Percentiles rank a stretch among this genome's conserved stretches.
phyloP scores from a whole-genome alignment of 2,329 filamentous ascomycete genomes.

The Chalaropsis ovoidea region DNA sequence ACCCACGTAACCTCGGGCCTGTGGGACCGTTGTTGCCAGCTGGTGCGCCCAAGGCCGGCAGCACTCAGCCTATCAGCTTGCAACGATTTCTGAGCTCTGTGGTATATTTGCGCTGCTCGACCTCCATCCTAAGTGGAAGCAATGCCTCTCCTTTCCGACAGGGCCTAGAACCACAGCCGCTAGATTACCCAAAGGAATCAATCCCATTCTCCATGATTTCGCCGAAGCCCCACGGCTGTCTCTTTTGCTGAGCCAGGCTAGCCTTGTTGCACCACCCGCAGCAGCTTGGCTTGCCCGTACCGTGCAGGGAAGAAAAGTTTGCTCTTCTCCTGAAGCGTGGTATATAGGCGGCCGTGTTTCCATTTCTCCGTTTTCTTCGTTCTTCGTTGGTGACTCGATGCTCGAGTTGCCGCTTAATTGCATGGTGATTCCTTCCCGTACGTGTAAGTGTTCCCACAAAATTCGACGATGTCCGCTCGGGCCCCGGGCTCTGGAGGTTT shows the following conservation, averaged over 20 bases:
- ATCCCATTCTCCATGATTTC: slow-evolving; percentile 18
- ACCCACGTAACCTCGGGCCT: not conserved
- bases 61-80: not conserved
- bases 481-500: not conserved
- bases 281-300: no score
- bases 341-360: not conserved
- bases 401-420: slow-evolving; percentile 14
- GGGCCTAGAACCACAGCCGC: not conserved
- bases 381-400: not conserved
- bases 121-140: not conserved
- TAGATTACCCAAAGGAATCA: not conserved
- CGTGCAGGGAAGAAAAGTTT: not conserved
- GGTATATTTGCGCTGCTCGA: not conserved
- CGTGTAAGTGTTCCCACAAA: slow-evolving; percentile 25
- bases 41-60: not conserved
- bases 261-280: not conserved
- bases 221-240: slow-evolving; percentile 9
- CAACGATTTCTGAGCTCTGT: not conserved
- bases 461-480: no score
- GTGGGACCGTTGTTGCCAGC: not conserved
- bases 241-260: not conserved
- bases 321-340: not conserved
- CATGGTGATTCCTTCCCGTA: slow-evolving; percentile 24
- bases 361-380: not conserved
- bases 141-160: not conserved